Evolutionary conservation across 225 moss, liverwort and hornwort genomes (phyloP), one percentile per base, ranked within the genome.

Genomic region (Pseudisothecium myosuroides): DNA sequence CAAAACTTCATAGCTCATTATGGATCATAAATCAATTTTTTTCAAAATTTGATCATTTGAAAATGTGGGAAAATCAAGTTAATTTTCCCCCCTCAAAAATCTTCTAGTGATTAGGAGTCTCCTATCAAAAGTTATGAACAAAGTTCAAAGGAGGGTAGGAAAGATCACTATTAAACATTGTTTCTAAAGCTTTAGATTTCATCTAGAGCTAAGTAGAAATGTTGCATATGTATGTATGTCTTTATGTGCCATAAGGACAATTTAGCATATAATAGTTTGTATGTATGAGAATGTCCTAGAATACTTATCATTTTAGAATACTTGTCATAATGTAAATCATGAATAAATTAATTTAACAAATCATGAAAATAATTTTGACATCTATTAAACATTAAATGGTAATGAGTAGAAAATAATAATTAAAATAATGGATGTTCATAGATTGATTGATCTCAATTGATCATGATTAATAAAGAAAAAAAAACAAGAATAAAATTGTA

Each of bases 41-140:
- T 12, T 22, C 7, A n/a, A 68, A 68, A 69, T 23, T 39, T 39
- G 23, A 39, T 69, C 23, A 68, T 23, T 6, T n/a, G 4, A 23
- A 68, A n/a, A n/a, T 68, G 23, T 0, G 0, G 1, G 2, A 7
- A n/a, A n/a, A 22, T n/a, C 7, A n/a, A 68, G 7, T n/a, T n/a
- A 22, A n/a, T 11, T n/a, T 68, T n/a, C n/a, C 13, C 12, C 13
- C 23, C 23, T n/a, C 13, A n/a, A 22, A 22, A 68, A 22, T 22
- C 37, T 5, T 67, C n/a, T 67, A 21, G 7, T 37, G 0, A n/a
- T n/a, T 67, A n/a, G 7, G 11, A 22, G 12, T 68, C n/a, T n/a
- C 5, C 10, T 6, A 12, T 22, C n/a, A n/a, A n/a, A n/a, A n/a
- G n/a, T n/a, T n/a, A n/a, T n/a, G n/a, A n/a, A n/a, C n/a, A n/a